Evolutionary conservation across 495 filamentous ascomycete genomes (phyloP).

Genomic region (Talaromyces liani): DNA sequence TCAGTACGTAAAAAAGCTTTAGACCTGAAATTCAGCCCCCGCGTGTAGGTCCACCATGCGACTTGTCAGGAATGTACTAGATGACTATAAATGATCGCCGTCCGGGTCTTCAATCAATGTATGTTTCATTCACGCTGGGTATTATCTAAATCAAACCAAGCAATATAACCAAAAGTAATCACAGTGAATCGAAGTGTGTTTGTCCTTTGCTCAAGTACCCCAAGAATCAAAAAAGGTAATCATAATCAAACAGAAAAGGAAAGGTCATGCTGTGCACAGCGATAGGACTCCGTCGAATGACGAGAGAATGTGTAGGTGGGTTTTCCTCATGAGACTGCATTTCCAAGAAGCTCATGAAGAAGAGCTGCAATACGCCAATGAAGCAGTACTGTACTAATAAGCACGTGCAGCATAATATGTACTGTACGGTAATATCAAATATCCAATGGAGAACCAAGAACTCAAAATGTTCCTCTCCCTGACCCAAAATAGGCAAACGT

Average conservation of each 20-base stretch:
- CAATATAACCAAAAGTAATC: neutral
- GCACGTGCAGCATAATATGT: neutral
- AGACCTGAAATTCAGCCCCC: too few species aligned
- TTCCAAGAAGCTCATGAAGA: neutral
- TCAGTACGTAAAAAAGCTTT: too few species aligned
- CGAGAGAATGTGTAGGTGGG: neutral
- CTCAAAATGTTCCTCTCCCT: neutral
- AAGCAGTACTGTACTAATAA: neutral
- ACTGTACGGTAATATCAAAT: neutral
- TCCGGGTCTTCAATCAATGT: neutral
- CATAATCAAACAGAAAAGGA: slow-evolving; percentile 1
- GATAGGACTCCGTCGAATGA: slow-evolving; percentile 6
- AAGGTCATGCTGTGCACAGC: slow-evolving; percentile 8
- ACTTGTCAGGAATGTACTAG: too few species aligned
- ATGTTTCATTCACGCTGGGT: slow-evolving; percentile 15
- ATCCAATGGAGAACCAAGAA: neutral
- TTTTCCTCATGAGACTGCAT: neutral
- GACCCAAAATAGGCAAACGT: neutral
- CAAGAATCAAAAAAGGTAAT: neutral
- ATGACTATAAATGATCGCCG: too few species aligned
- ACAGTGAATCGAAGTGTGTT: slow-evolving; percentile 2
- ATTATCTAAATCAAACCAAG: slow-evolving; percentile 20
- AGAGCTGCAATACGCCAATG: neutral
- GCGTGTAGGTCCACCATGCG: too few species aligned
- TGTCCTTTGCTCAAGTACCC: neutral